phyloP scores from a whole-genome alignment of 1,139 yeast species.

The Debaryomyces nepalensis region DNA sequence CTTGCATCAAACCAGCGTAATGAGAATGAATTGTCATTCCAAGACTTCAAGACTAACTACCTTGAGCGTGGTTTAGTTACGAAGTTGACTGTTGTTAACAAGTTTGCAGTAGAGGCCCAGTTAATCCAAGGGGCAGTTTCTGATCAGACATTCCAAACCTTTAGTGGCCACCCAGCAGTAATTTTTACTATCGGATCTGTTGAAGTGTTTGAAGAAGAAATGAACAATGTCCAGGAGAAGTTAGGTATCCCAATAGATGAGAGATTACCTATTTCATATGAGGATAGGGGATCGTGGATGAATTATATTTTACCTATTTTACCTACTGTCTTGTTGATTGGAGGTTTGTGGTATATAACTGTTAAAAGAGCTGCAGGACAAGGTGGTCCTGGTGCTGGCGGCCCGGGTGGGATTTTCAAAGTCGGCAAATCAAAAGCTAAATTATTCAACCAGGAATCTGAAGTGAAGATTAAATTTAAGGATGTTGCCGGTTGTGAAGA shows the following conservation, averaged over 20 bases:
- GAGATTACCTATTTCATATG: conserved; percentile 67
- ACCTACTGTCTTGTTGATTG: conserved; percentile 72
- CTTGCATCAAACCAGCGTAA: conserved; percentile 21
- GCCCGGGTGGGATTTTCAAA: conserved; percentile 64
- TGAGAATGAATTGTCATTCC: conserved; percentile 71
- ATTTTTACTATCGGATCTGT: conserved; percentile 75
- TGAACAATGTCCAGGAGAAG: conserved; percentile 64
- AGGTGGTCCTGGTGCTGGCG: conserved; percentile 49
- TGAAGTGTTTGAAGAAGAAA: conserved; percentile 71
- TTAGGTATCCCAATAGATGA: conserved; percentile 61
- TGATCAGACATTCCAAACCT: conserved; percentile 43
- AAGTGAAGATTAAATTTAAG: conserved; percentile 70
- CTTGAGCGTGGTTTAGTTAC: conserved; percentile 85
- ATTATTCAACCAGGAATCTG: conserved; percentile 70
- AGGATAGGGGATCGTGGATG: conserved; percentile 61
- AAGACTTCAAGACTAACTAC: conserved; percentile 84
- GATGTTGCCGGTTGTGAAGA: conserved; percentile 88
- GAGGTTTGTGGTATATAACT: conserved; percentile 73
- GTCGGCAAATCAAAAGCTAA: conserved; percentile 74
- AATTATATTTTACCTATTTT: conserved; percentile 62
- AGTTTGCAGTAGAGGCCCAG: conserved; percentile 74
- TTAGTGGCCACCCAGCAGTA: conserved; percentile 48
- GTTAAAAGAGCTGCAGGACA: conserved; percentile 56
- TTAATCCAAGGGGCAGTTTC: conserved; percentile 62
- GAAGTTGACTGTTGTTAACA: conserved; percentile 75